phyloP scores from a whole-genome alignment of 495 filamentous ascomycete species.

The Xeromyces bisporus region DNA sequence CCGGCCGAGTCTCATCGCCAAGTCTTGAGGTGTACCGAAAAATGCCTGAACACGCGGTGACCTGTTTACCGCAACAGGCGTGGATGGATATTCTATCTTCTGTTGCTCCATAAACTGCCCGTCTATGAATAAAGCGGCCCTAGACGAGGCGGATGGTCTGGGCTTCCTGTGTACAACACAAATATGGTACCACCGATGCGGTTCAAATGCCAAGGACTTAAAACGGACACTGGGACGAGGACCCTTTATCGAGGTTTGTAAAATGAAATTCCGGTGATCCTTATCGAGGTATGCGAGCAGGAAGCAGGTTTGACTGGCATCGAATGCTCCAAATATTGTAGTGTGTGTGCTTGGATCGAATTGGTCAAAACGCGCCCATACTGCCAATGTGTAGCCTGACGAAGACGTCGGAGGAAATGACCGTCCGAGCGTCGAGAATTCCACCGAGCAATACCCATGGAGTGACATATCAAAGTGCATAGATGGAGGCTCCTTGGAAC shows the following conservation, averaged over 20 bases:
- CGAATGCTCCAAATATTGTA: constrained; percentile 90
- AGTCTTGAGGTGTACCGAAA: constrained; percentile 78
- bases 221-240: constrained; percentile 81
- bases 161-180: constrained; percentile 66
- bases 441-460: constrained; percentile 75
- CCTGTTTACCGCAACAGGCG: constrained; percentile 32
- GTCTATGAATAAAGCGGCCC: constrained; percentile 78
- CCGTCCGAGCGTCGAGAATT: constrained; percentile 65
- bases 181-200: constrained; percentile 79
- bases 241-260: constrained; percentile 86
- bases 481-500: constrained; percentile 58
- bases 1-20: constrained; percentile 64
- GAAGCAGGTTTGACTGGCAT: constrained; percentile 84
- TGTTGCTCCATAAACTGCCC: constrained; percentile 88
- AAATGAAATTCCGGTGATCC: constrained; percentile 86
- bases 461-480: constrained; percentile 88
- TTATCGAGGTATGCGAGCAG: constrained; percentile 85
- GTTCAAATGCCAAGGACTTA: constrained; percentile 59
- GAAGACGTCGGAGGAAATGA: constrained; percentile 63
- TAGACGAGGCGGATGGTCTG: constrained; percentile 56
- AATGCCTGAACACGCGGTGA: constrained; percentile 71
- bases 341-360: constrained; percentile 80
- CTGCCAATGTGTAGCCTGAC: constrained; percentile 72
- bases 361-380: constrained; percentile 73
- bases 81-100: constrained; percentile 67